These are phyloP conservation scores for Zygosaccharomyces rouxii DNA, from an alignment of 805 yeast genomes.

Conservation along the genomic window DNA sequence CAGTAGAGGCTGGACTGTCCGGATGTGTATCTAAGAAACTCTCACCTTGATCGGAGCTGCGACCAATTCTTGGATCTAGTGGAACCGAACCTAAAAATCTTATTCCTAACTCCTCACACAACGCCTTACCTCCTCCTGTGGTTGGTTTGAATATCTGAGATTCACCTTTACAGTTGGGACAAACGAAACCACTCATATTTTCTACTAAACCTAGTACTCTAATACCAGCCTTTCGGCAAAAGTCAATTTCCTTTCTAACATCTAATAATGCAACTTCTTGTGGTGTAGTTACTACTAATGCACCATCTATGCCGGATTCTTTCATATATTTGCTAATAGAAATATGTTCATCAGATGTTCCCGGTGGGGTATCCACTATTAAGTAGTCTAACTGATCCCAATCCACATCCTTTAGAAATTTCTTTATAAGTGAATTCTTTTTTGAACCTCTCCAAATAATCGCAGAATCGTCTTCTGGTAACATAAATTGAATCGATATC, in stretches of 20 bases:
- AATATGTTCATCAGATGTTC: slow-evolving; percentile 95
- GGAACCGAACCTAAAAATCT: slow-evolving; percentile 91
- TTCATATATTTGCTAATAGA: slow-evolving; percentile 83
- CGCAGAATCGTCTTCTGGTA: slow-evolving; percentile 90
- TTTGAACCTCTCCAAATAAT: slow-evolving; percentile 98
- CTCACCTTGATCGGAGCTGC: slow-evolving; percentile 80
- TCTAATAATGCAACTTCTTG: slow-evolving; percentile 95
- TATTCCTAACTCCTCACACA: slow-evolving; percentile 74
- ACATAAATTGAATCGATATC: slow-evolving; percentile 93
- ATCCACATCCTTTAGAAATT: slow-evolving; percentile 87
- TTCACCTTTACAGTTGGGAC: slow-evolving; percentile 89
- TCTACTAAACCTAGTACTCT: slow-evolving; percentile 87
- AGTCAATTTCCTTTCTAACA: slow-evolving; percentile 93
- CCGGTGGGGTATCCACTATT: slow-evolving; percentile 96
- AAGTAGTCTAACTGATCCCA: slow-evolving; percentile 83
- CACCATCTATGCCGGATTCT: slow-evolving; percentile 92
- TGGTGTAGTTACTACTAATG: slow-evolving; percentile 91
- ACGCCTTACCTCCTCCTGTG: slow-evolving; percentile 89
- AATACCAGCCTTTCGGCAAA: slow-evolving; percentile 87
- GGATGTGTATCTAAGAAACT: slow-evolving; percentile 79
- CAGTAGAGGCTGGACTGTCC: slow-evolving; percentile 88
- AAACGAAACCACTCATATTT: slow-evolving; percentile 97
- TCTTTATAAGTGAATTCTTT: slow-evolving; percentile 88
- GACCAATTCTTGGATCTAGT: slow-evolving; percentile 90
- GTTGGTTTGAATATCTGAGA: slow-evolving; percentile 90